Conservation (phyloP, 169 alveolate species). For the Eimeria tenella region DNA sequence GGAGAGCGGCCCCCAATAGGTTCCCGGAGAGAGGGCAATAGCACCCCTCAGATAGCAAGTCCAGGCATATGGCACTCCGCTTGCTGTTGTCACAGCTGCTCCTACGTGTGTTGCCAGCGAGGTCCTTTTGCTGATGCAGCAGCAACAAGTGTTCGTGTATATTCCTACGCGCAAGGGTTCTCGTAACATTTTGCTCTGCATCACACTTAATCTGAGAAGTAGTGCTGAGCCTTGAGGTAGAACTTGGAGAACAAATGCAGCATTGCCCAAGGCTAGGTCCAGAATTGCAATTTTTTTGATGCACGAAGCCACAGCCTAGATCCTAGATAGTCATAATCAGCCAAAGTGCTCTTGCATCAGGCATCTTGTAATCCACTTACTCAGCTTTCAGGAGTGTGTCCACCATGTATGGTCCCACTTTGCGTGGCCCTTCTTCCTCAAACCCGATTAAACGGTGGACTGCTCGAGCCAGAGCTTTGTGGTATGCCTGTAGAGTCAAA, state of each 20-base stretch:
- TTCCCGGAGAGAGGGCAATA: constrained; percentile 74
- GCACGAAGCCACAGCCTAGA: background rate
- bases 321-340: no score
- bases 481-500: background rate
- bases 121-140: constrained; percentile 32
- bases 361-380: background rate
- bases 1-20: constrained; percentile 47
- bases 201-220: no score
- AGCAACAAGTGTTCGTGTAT: background rate
- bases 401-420: constrained; percentile 32
- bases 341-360: background rate
- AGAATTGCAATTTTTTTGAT: background rate
- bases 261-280: background rate
- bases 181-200: no score
- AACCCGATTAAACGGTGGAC: background rate
- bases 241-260: no score
- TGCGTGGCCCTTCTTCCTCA: background rate
- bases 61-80: constrained; percentile 32
- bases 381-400: constrained; percentile 7
- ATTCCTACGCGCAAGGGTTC: background rate
- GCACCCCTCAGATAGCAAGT: constrained; percentile 69
- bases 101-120: background rate
- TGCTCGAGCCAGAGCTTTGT: background rate
- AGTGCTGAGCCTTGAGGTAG: no score
- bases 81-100: constrained; percentile 10